These are phyloP conservation scores for Wallacemonas sp. DNA, from an alignment of 208 protist genomes.

Conservation along the genomic window DNA sequence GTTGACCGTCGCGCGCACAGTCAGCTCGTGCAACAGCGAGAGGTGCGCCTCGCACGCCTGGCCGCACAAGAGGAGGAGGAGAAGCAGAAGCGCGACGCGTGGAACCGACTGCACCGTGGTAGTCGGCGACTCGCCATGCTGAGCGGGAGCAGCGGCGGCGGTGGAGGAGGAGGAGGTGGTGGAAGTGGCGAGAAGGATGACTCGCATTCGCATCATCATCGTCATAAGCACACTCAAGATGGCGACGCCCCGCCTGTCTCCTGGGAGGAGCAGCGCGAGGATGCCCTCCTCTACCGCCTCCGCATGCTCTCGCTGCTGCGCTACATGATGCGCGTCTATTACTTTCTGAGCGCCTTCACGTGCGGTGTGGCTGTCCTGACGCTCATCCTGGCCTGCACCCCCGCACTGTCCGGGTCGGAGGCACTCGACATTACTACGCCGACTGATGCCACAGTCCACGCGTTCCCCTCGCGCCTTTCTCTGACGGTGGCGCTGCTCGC, in stretches of 20 bases:
- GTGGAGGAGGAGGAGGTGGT: background rate
- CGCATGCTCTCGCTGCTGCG: conserved; percentile 21
- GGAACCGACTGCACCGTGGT: conserved; percentile 19
- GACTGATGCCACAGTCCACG: no score
- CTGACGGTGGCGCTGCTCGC: conserved; percentile 27
- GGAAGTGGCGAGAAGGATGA: no score
- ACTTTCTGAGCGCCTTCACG: conserved; percentile 34
- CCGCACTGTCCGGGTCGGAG: conserved; percentile 7
- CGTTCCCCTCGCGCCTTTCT: conserved; percentile 22
- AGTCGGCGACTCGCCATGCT: background rate
- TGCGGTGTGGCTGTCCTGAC: conserved; percentile 37
- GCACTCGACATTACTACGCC: no score
- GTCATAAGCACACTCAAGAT: background rate
- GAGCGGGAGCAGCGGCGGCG: background rate
- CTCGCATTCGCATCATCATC: no score
- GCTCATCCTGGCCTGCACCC: conserved; percentile 34
- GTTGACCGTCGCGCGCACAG: conserved; percentile 38
- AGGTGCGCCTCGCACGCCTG: conserved; percentile 21
- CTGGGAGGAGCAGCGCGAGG: conserved; percentile 18
- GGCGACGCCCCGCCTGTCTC: conserved; percentile 1
- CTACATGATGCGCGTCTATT: conserved; percentile 36
- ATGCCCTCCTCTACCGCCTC: conserved; percentile 28
- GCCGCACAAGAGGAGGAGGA: conserved; percentile 22
- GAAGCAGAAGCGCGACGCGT: conserved; percentile 15
- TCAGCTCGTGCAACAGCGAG: conserved; percentile 25